A percentile compares a stretch with the other conserved stretches of the same genome.
These are phyloP conservation scores for Chaetomidium leptoderma DNA, from an alignment of 495 filamentous ascomycete genomes.

Conservation along the genomic window DNA sequence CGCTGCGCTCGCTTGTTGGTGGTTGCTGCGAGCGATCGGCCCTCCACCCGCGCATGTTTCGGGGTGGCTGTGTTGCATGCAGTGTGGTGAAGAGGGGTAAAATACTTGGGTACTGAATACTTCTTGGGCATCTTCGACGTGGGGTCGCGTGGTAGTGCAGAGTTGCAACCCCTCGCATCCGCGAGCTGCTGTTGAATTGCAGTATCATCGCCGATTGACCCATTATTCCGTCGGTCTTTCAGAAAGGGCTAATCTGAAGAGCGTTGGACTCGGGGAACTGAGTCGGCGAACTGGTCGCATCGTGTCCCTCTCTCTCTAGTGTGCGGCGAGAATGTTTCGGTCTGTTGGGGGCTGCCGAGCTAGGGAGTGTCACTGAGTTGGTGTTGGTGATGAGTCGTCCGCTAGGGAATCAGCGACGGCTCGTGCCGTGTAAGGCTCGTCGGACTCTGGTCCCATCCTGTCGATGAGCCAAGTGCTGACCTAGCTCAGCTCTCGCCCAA, in stretches of 20 bases:
- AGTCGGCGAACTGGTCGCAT: background rate
- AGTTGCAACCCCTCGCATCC: background rate
- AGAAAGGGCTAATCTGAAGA: too few species aligned
- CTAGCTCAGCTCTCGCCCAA: slow-evolving; percentile 1
- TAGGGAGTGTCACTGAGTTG: background rate
- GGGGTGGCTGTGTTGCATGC: slow-evolving; percentile 12
- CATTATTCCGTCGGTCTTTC: background rate
- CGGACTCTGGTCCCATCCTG: background rate
- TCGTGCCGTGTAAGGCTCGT: background rate
- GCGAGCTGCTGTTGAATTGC: background rate
- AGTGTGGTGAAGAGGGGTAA: background rate
- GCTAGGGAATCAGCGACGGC: background rate
- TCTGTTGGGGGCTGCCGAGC: background rate
- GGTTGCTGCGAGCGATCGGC: background rate
- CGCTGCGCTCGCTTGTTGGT: slow-evolving; percentile 9
- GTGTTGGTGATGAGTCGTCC: slow-evolving; percentile 7
- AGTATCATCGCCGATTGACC: background rate
- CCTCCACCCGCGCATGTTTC: slow-evolving; percentile 1
- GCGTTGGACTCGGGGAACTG: too few species aligned
- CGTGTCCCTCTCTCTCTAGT: background rate
- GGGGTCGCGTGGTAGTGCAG: slow-evolving; percentile 5
- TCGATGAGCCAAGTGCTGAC: slow-evolving; percentile 2
- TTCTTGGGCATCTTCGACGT: background rate
- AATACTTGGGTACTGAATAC: slow-evolving; percentile 1
- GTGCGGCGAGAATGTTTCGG: background rate